phyloP scores from a whole-genome alignment of 805 yeast genomes.

The Saccharomycopsis vini region DNA sequence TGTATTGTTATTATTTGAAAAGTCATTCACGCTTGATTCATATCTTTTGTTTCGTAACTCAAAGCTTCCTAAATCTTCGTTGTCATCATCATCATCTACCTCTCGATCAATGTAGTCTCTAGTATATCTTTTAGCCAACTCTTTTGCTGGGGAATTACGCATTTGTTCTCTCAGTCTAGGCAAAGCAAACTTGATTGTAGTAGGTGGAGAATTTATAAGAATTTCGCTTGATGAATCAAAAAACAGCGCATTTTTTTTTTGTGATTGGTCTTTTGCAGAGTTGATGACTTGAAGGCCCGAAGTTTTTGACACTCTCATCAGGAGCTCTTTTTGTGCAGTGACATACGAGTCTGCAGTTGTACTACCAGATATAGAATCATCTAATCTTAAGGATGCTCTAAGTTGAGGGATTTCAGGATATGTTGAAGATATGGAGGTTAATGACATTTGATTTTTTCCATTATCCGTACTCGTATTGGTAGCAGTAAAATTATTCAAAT shows the following conservation, averaged over 20 bases:
- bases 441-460: background rate
- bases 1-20: too few relatives aligned
- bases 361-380: background rate
- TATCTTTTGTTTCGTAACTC: slow-evolving; percentile 1
- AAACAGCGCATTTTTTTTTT: background rate
- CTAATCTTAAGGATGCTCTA: slow-evolving; percentile 5
- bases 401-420: slow-evolving; percentile 10
- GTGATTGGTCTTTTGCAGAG: too few relatives aligned
- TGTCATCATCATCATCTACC: slow-evolving; percentile 14
- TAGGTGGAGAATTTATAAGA: slow-evolving; percentile 10
- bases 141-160: slow-evolving; percentile 15
- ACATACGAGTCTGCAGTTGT: too few relatives aligned
- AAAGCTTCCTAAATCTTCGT: background rate
- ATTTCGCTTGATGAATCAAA: slow-evolving; percentile 4
- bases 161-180: slow-evolving; percentile 15
- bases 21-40: too few relatives aligned
- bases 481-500: background rate
- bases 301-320: too few relatives aligned
- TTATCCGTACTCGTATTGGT: background rate
- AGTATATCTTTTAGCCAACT: slow-evolving; percentile 17
- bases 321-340: too few relatives aligned
- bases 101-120: slow-evolving; percentile 17
- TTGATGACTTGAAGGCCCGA: too few relatives aligned
- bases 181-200: slow-evolving; percentile 13
- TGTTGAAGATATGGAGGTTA: slow-evolving; percentile 3